These are phyloP conservation scores for Chiua sp. DNA, from an alignment of 1,284 basidiomycete genomes.

Conservation along the genomic window DNA sequence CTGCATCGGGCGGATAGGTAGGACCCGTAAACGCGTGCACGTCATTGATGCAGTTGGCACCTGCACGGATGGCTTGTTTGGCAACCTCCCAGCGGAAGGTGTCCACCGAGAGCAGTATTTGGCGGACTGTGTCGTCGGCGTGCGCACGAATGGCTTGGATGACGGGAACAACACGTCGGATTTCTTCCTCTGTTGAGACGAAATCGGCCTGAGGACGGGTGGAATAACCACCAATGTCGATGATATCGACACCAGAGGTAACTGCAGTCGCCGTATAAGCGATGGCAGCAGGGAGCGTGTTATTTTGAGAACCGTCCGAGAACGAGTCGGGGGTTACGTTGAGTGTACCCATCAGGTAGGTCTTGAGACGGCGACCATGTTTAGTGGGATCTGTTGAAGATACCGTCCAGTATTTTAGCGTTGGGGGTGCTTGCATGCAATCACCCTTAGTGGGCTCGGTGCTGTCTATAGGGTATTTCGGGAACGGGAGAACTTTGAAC, in stretches of 20 bases:
- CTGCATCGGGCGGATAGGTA: constrained; percentile 48
- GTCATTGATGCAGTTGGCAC: constrained; percentile 96
- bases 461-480: constrained; percentile 49
- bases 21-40: constrained; percentile 84
- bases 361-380: constrained; percentile 42
- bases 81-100: constrained; percentile 93
- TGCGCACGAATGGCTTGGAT: constrained; percentile 52
- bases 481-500: constrained; percentile 71
- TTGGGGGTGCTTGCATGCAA: constrained; percentile 46
- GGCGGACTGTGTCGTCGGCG: constrained; percentile 27
- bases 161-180: constrained; percentile 74
- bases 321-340: constrained; percentile 98
- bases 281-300: constrained; percentile 54
- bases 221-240: constrained; percentile 96
- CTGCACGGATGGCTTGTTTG: constrained; percentile 75
- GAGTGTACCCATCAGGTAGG: constrained; percentile 92
- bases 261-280: constrained; percentile 54
- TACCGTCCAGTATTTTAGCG: constrained; percentile 55
- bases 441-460: constrained; percentile 6
- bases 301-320: constrained; percentile 82
- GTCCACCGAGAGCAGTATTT: constrained; percentile 83
- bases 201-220: constrained; percentile 81
- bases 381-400: constrained; percentile 25
- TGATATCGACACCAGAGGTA: constrained; percentile 69
- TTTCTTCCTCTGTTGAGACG: constrained; percentile 79